phyloP scores from a whole-genome alignment of 192 early-diverging fungal species.

The Coemansia sp. region DNA sequence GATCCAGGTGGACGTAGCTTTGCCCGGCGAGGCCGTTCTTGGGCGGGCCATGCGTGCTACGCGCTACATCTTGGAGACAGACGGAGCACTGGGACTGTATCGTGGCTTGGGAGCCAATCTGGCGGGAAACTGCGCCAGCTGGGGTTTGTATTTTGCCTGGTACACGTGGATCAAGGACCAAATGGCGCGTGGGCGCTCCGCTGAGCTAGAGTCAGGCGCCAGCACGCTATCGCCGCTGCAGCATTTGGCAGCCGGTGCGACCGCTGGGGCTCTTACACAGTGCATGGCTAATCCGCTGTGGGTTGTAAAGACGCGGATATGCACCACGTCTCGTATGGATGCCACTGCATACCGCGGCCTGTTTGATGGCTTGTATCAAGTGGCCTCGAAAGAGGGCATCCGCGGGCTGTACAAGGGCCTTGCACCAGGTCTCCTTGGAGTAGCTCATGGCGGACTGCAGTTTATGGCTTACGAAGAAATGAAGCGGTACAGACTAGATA shows the following conservation, averaged over 20 bases:
- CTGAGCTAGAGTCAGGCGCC: conserved; percentile 43
- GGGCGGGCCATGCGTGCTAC: conserved; percentile 69
- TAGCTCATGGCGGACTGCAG: conserved; percentile 95
- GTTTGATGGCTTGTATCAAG: conserved; percentile 57
- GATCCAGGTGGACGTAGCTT: conserved; percentile 73
- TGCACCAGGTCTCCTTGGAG: conserved; percentile 84
- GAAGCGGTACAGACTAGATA: conserved; percentile 66
- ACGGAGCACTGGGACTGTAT: conserved; percentile 78
- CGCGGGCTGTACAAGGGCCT: conserved; percentile 78
- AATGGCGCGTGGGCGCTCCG: conserved; percentile 41
- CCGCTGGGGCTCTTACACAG: conserved; percentile 71
- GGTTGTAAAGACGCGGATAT: conserved; percentile 85
- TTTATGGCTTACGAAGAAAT: conserved; percentile 99
- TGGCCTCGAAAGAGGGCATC: conserved; percentile 66
- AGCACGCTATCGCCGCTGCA: conserved; percentile 67
- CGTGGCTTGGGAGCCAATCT: conserved; percentile 88
- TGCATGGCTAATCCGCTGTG: conserved; percentile 76
- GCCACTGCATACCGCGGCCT: conserved; percentile 66
- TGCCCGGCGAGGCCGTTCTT: conserved; percentile 50
- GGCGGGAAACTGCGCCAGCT: conserved; percentile 84
- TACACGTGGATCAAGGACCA: conserved; percentile 57
- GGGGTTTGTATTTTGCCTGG: conserved; percentile 98
- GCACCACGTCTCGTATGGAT: conserved; percentile 58
- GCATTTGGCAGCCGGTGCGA: conserved; percentile 76
- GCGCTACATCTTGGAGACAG: conserved; percentile 54